Evolutionary conservation across 2,329 filamentous ascomycete genomes (phyloP), one percentile per base, ranked within the genome.

Genomic region (Penicillium thymicola): DNA sequence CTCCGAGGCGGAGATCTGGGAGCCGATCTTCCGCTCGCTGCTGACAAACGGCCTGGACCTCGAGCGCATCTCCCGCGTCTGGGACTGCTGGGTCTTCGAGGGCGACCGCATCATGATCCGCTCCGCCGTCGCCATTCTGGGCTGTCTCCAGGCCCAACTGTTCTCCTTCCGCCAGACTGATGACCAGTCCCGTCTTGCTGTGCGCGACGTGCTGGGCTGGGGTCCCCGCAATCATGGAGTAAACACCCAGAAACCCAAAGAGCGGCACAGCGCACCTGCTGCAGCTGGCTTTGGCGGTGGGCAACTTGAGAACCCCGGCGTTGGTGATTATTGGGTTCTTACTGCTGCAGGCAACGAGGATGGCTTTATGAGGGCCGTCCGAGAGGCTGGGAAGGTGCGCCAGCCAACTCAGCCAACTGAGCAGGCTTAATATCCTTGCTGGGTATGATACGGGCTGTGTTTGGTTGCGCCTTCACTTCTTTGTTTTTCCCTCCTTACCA

Each of bases 81-180:
- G 83, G 82, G 84, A 87, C 64, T 79, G 85, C 50, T 85, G 82
- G 70, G 79, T 81, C 2, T 83, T 87, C 55, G 84, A 87, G 67
- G 82, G 82, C 30, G 84, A 87, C 59, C 72, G 75, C 23, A 73
- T 77, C 43, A 69, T 79, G 57, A 76, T 79, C 47, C 75, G 74
- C 28, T 70, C 77, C 3, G 77, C 75, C 2, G 75, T 79, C 36
- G 77, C 76, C 2, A 60, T 76, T 28, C 63, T 79, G 5, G 76
- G 77, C 23, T 72, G 73, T 55, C 67, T 79, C 13, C 75, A 79
- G 59, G 49, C 71, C 3, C 77, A 78, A 55, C 55, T 79, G 0
- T 73, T 77, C 48, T 70, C 70, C 5, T 71, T 79, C 48, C 68
- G 67, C 21, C 60, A 66, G 36, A 64, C 71, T 2, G 72, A 77